phyloP scores from a whole-genome alignment of 768 basidiomycete species.

The Lentinula boryana region DNA sequence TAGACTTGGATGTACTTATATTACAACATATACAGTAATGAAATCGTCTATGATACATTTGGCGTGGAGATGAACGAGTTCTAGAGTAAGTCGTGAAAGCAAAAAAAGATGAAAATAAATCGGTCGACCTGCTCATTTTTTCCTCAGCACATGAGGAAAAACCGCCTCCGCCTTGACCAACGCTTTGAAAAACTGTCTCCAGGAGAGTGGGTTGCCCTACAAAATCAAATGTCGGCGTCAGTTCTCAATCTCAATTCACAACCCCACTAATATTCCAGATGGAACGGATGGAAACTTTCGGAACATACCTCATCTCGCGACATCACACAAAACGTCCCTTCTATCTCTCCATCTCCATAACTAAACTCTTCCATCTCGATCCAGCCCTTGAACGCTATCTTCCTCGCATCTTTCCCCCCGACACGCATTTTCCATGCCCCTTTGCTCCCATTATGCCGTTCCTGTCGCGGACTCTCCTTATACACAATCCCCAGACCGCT shows the following conservation, averaged over 20 bases:
- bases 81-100: too few relatives aligned
- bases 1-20: too few relatives aligned
- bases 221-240: constrained; percentile 2
- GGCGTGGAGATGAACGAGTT: too few relatives aligned
- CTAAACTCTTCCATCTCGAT: constrained; percentile 62
- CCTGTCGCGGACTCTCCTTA: constrained; percentile 28
- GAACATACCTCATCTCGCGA: constrained; percentile 55
- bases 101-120: too few relatives aligned
- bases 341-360: constrained; percentile 26
- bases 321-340: constrained; percentile 68
- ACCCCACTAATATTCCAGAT: too few relatives aligned
- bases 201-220: constrained; percentile 73
- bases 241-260: background rate
- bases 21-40: too few relatives aligned
- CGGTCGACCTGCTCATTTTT: constrained; percentile 2
- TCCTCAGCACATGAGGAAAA: constrained; percentile 50
- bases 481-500: constrained; percentile 41
- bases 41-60: too few relatives aligned
- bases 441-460: background rate
- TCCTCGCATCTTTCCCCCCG: constrained; percentile 65
- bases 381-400: constrained; percentile 67
- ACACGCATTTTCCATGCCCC: constrained; percentile 38
- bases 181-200: constrained; percentile 71
- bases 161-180: constrained; percentile 46
- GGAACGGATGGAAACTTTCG: background rate